Evolutionary conservation across 495 filamentous ascomycete genomes (phyloP), one percentile per base, ranked within the genome.

Genomic region (Pyronema omphalodes): DNA sequence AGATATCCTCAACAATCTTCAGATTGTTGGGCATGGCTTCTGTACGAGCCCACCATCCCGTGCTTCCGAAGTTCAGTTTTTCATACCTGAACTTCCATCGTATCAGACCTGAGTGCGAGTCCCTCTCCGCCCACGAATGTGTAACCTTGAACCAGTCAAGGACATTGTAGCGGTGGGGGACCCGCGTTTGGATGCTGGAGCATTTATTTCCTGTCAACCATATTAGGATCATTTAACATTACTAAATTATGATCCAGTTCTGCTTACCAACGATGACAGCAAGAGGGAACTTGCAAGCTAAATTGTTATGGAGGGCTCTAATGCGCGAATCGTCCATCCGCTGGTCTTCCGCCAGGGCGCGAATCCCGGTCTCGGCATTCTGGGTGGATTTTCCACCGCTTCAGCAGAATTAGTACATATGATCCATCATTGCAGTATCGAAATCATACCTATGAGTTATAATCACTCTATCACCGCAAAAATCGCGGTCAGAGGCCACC

Each of bases 131-230:
- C 87, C 87, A 94, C 1, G 87, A 67, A 36, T 83, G 68, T 0
- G 81, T 84, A 14, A 86, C 67, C 33, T 79, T 76, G 61, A 88
- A 93, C 60, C 71, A 81, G n/a, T 67, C 84, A 44, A 89, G 72
- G 0, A 91, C 78, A 48, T 76, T 78, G 58, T 82, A 93, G 0
- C 73, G 70, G 60, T 85, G 72, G 0, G 78, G 77, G 3, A 83
- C 66, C 15, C 71, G 67, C 7, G 73, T 71, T 0, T 72, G 71
- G n/a, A 76, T 71, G 1, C 72, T 60, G 0, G 59, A 65, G 56
- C 62, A 59, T 17, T 57, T 53, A 37, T 58, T 49, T 4, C 62
- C 62, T 65, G 33, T 14, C 5, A 29, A 29, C 23, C 23, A 29
- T 29, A 29, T 29, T 29, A 29, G 23, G 5, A 29, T 29, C 0